Conservation (phyloP, 148 eudicot genomes). For the Amaranthus palmeri region DNA sequence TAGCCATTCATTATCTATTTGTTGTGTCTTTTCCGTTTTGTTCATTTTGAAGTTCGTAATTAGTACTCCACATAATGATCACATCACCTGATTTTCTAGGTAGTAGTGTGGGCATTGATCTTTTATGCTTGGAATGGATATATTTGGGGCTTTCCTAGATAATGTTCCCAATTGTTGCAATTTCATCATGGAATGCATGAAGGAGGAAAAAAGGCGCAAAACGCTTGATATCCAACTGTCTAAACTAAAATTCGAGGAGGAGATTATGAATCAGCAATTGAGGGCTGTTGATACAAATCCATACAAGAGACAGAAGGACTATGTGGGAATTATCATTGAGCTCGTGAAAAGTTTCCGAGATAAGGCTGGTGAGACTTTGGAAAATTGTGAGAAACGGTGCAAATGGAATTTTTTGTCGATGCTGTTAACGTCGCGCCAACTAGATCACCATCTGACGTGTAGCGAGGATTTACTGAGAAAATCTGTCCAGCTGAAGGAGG, state of each 20-base stretch:
- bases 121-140: not conserved
- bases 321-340: not conserved
- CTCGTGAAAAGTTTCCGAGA: not conserved
- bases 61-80: not conserved
- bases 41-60: not conserved
- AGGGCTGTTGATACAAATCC: slow-evolving; percentile 1
- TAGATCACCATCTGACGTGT: not conserved
- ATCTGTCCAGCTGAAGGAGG: slow-evolving; percentile 1
- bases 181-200: not conserved
- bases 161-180: not conserved
- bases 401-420: not conserved
- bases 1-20: too few relatives aligned
- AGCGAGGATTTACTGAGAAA: not conserved
- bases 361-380: not conserved
- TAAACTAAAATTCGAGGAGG: not conserved
- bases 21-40: not conserved
- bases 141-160: not conserved
- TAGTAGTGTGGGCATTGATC: not conserved
- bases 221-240: not conserved
- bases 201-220: not conserved
- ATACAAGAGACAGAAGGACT: not conserved
- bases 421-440: too few relatives aligned
- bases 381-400: not conserved
- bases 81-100: not conserved
- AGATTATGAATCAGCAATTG: not conserved